Base-by-base conservation (phyloP, 2,329 filamentous ascomycete genomes). In the Arthroderma sp. region DNA sequence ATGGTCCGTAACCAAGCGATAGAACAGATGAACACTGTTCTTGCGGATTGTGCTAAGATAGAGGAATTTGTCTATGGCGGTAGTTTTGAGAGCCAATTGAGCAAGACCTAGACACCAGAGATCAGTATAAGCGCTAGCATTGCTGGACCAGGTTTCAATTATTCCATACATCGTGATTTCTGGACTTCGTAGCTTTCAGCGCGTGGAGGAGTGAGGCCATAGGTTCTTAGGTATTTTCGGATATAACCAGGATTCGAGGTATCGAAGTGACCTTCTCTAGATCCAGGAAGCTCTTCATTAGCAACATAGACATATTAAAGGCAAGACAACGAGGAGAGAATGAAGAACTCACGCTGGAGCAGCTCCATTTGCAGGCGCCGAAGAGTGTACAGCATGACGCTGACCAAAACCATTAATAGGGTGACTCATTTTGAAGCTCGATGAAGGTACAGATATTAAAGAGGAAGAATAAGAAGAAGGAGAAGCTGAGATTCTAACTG, bases 11-110 rank as follows among this genome's bases (percentile, higher is more conserved):
- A 71, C 59, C 50, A 72, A 53, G 52, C 69, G 66, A 56, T 72
- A 72, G 58, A 71, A 72, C n/a, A 72, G 57, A 52, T 71, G 69
- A 4, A 71, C 68, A 57, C 71, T 70, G 58, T 70, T 68, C 56
- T 69, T 69, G 54, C 69, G 66, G 43, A 72, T 56, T 6, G 66
- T 65, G 57, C 66, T 69, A 42, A 72, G 61, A 52, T 71, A 71
- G 43, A 68, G 62, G 55, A 70, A 72, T 49, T 71, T 69, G 36
- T 71, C 69, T 50, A 72, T 70, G 40, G 59, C 50, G 11, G 67
- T 68, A 43, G 59, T 56, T 56, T 70, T 71, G 49, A 66, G 57
- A 47, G 63, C 66, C 50, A 72, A 57, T 52, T 71, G 69, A 37
- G 65, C 62, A 51, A 70, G 60, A 57, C 61, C 61, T 63, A 47